phyloP scores from a whole-genome alignment of 306 rosid genomes.

The Glycine soja region DNA sequence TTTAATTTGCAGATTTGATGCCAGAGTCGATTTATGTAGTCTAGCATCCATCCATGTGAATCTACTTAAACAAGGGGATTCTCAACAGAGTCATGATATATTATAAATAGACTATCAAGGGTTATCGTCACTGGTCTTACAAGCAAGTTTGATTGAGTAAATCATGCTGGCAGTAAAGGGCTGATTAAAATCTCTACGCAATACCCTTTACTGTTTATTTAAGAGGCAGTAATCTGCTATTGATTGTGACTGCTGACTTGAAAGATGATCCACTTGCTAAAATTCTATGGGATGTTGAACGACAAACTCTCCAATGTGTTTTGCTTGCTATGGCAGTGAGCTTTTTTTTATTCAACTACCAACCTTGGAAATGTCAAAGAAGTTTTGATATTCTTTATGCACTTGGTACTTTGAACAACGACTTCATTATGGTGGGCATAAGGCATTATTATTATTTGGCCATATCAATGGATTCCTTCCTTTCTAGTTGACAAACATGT shows the following conservation, averaged over 20 bases:
- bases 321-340: constrained; percentile 89
- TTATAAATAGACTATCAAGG: neutral
- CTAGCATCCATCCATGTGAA: neutral
- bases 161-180: neutral
- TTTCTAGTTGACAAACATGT: constrained; percentile 31
- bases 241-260: constrained; percentile 35
- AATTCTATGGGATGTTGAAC: constrained; percentile 65
- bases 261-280: constrained; percentile 85
- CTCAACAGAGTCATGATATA: no score
- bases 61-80: constrained; percentile 18
- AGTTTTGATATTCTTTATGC: constrained; percentile 37
- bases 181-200: neutral
- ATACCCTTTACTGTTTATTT: neutral
- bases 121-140: neutral
- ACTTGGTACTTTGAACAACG: constrained; percentile 10
- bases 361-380: constrained; percentile 34
- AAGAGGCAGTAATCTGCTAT: neutral
- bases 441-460: constrained; percentile 37
- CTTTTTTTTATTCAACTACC: constrained; percentile 48
- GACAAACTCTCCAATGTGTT: constrained; percentile 67
- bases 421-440: constrained; percentile 6
- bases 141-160: no score
- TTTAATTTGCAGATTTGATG: constrained; percentile 17
- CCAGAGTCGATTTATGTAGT: no score
- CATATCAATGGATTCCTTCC: constrained; percentile 32